Evolutionary conservation across 805 yeast species (phyloP), one percentile per base, ranked within the genome.

Genomic region (Candida incommunis): DNA sequence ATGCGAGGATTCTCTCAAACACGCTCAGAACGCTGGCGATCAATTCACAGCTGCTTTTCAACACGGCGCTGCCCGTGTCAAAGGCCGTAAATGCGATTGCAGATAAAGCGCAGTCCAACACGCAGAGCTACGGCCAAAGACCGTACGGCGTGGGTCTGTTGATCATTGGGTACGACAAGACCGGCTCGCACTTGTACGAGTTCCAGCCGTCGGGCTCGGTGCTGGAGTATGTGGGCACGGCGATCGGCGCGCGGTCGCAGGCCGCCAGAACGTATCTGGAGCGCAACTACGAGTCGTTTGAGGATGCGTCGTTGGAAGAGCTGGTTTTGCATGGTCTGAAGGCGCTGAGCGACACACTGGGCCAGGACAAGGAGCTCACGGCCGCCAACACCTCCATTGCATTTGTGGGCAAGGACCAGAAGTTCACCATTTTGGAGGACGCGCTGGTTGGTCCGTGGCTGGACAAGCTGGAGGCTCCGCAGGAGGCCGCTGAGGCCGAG

Each of bases 241-340:
- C 98, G 29, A 86, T 92, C 58, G 99, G 99, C 41, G 97, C 99
- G 7, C 76, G 99, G 60, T 90, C 97, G 2, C 99, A 92, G 66
- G 97, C 97, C 43, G 96, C 96, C 15, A 78, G 94, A 68, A 92
- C 99, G 2, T 92, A 86, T 55, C 68, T 92, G 60, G 99, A 92
- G 65, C 79, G 95, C 60, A 80, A 81, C 53, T 71, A 80, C 59
- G 86, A 83, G 29, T 68, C 70, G 24, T 83, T 85, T 53, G 67
- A 77, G 18, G 71, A 73, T 45, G 67, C 78, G 4, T 67, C 72
- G 31, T 66, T 77, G 37, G 94, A 86, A 55, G 79, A 83, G 54
- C 74, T 92, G 52, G 78, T 92, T 49, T 77, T 80, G 40, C 87
- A 79, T 55, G 97, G 94, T 3, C 78, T 92, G 54, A 80, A 79